These are phyloP conservation scores for Nemania sp. DNA, from an alignment of 2,329 filamentous ascomycete genomes.

Conservation along the genomic window DNA sequence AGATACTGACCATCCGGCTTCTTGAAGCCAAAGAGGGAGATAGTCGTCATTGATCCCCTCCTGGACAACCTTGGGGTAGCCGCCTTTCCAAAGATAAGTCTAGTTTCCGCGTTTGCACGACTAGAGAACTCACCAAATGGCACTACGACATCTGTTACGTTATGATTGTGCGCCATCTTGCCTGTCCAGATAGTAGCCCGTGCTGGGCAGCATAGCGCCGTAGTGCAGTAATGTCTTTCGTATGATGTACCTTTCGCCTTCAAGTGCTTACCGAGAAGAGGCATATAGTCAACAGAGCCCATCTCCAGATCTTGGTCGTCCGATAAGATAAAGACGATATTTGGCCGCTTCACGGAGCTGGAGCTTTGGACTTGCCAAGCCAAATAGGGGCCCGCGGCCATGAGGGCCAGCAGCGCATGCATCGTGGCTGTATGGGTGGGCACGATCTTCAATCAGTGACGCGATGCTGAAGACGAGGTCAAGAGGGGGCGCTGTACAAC, in stretches of 20 bases:
- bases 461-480: neutral
- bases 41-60: conserved; percentile 69
- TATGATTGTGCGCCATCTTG: conserved; percentile 69
- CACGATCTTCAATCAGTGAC: neutral
- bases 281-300: conserved; percentile 63
- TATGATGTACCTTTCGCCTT: conserved; percentile 62
- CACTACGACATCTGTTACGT: conserved; percentile 61
- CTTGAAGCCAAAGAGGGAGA: conserved; percentile 69
- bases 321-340: conserved; percentile 68
- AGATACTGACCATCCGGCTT: conserved; percentile 70
- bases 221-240: conserved; percentile 66
- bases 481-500: neutral
- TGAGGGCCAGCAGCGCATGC: neutral
- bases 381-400: neutral
- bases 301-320: conserved; percentile 69
- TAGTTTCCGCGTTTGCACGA: neutral
- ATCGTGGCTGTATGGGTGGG: neutral
- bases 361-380: neutral
- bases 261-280: conserved; percentile 58
- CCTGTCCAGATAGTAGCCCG: conserved; percentile 68
- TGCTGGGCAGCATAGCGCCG: conserved; percentile 68
- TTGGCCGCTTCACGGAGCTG: conserved; percentile 42
- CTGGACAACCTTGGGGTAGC: conserved; percentile 67
- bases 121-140: conserved; percentile 58
- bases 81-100: conserved; percentile 42